Conservation (phyloP, 495 filamentous ascomycete species). For the Hyaloscypha hepaticicola region DNA sequence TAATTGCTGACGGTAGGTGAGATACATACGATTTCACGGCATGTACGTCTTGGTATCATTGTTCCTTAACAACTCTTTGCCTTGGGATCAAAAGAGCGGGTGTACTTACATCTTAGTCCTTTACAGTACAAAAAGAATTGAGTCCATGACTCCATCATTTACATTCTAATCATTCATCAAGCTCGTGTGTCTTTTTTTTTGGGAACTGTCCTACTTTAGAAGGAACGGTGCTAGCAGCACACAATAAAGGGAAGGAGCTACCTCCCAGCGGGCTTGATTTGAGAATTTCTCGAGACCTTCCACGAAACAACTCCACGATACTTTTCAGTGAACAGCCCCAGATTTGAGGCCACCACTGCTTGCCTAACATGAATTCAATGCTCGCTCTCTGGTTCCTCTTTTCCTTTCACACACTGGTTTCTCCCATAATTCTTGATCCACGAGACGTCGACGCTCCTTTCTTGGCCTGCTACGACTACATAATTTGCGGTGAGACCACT, state of each 20-base stretch:
- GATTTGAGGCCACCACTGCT: background rate
- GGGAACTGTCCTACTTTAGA: background rate
- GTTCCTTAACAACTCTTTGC: background rate
- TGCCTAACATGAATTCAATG: background rate
- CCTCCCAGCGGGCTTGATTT: background rate
- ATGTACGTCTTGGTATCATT: too few species aligned
- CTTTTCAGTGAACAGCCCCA: background rate
- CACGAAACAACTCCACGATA: background rate
- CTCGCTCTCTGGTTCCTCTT: background rate
- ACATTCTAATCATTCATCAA: background rate
- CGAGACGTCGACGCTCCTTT: slow-evolving; percentile 9
- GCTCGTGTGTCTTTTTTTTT: background rate
- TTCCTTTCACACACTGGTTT: background rate
- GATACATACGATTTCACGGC: too few species aligned
- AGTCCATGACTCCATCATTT: background rate
- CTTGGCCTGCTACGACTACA: slow-evolving; percentile 7
- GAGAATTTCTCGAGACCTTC: background rate
- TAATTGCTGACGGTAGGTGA: too few species aligned
- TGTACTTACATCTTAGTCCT: background rate
- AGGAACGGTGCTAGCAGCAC: background rate
- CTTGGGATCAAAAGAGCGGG: background rate
- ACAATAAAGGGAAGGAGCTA: background rate
- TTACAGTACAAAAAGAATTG: background rate
- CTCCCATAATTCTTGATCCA: background rate
- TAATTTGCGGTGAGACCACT: background rate